Evolutionary conservation across 73 alveolate species (phyloP).

Genomic region (Paramecium sexaurelia): DNA sequence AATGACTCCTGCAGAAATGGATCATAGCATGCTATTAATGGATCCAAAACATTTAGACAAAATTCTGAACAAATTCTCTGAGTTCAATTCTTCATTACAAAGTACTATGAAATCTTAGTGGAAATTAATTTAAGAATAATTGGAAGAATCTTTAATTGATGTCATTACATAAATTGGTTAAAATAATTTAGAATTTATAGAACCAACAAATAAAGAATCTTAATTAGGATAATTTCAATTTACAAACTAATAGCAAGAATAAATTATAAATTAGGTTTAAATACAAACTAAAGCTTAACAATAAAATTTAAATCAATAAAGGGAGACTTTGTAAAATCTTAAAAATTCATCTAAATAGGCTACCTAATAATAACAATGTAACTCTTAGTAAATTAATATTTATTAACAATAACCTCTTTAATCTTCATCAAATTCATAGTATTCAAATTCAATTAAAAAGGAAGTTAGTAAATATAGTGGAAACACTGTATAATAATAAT

Average conservation of each 20-base stretch:
- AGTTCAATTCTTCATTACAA: background rate
- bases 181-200: background rate
- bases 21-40: conserved; percentile 34
- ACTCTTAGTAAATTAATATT: background rate
- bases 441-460: background rate
- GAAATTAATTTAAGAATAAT: conserved; percentile 1
- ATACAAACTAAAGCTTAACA: background rate
- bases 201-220: background rate
- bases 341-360: background rate
- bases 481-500: background rate
- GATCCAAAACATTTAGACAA: background rate
- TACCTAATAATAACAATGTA: background rate
- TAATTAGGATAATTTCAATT: background rate
- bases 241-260: background rate
- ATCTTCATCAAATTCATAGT: background rate
- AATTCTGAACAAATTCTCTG: background rate
- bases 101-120: conserved; percentile 1
- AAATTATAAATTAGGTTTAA: no score
- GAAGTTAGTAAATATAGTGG: background rate
- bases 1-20: conserved; percentile 56
- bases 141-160: background rate
- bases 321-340: background rate
- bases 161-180: background rate
- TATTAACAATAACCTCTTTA: background rate
- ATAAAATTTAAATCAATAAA: background rate